Percentiles rank a stretch among this genome's conserved stretches.
phyloP scores from a whole-genome alignment of 306 rosid genomes.

The Rosa persica region DNA sequence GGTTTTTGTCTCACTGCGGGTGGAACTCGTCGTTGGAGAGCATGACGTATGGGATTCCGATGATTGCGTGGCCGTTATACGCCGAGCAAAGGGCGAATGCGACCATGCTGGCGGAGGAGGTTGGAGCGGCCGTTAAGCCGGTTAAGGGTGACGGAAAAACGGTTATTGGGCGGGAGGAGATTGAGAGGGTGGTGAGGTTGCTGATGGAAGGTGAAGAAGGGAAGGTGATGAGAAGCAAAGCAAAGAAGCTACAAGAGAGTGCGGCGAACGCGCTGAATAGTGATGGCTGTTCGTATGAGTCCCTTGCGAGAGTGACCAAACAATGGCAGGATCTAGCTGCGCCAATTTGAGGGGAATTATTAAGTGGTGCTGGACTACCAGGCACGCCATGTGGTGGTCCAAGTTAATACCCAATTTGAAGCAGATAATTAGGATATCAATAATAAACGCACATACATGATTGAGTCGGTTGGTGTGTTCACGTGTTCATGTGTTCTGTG shows the following conservation, averaged over 20 bases:
- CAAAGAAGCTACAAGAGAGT: constrained; percentile 16
- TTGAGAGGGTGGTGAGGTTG: constrained; percentile 35
- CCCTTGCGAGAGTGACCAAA: constrained; percentile 10
- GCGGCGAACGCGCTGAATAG: constrained; percentile 1
- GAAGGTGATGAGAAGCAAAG: constrained; percentile 21
- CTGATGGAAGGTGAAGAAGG: constrained; percentile 37
- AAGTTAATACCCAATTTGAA: neutral
- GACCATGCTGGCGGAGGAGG: constrained; percentile 33
- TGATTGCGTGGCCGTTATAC: constrained; percentile 54
- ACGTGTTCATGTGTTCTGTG: no score
- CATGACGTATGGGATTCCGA: constrained; percentile 38
- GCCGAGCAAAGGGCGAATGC: constrained; percentile 54
- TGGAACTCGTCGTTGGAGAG: constrained; percentile 63
- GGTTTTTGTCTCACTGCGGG: constrained; percentile 52
- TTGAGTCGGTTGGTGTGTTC: no score
- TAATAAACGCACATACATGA: no score
- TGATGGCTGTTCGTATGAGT: constrained; percentile 27
- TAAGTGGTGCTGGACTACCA: no score
- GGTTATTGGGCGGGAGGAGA: constrained; percentile 30
- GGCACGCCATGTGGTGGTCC: no score
- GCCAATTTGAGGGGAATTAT: neutral
- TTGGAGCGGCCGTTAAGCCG: constrained; percentile 29
- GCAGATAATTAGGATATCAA: no score
- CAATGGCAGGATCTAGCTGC: constrained; percentile 16
- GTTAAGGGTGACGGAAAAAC: neutral